These are phyloP conservation scores for Aureobasidium sp. DNA, from an alignment of 2,329 filamentous ascomycete species.

Conservation along the genomic window DNA sequence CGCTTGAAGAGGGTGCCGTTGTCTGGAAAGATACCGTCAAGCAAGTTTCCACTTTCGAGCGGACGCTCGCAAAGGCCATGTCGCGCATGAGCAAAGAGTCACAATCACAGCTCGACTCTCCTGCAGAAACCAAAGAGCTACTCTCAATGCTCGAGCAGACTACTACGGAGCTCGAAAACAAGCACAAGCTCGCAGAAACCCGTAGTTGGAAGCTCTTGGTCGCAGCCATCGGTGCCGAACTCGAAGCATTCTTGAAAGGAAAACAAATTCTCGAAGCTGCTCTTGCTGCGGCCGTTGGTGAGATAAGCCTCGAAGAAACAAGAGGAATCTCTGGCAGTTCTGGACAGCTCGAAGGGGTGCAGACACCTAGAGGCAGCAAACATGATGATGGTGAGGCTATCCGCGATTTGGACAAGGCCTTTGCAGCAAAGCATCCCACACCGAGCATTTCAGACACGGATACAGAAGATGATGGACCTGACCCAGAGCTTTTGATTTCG, in stretches of 20 bases:
- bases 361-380: conserved; percentile 3
- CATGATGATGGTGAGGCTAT: conserved; percentile 23
- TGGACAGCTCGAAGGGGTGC: not conserved
- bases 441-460: conserved; percentile 22
- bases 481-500: conserved; percentile 42
- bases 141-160: conserved; percentile 50
- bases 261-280: conserved; percentile 45
- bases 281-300: conserved; percentile 25
- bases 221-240: conserved; percentile 65
- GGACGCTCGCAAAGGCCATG: conserved; percentile 51
- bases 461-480: conserved; percentile 37
- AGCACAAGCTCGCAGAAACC: conserved; percentile 48
- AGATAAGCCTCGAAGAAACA: conserved; percentile 19
- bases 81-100: conserved; percentile 21
- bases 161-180: conserved; percentile 47
- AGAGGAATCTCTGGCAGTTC: not conserved
- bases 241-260: conserved; percentile 58
- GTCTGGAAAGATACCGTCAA: conserved; percentile 58
- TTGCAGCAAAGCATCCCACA: conserved; percentile 21
- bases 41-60: conserved; percentile 57
- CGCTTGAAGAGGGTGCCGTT: conserved; percentile 57
- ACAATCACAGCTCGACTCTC: not conserved
- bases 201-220: conserved; percentile 67
- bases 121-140: conserved; percentile 27
- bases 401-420: conserved; percentile 26